Conservation (phyloP, 179 eudicot species). For the Drosera spatulata region DNA sequence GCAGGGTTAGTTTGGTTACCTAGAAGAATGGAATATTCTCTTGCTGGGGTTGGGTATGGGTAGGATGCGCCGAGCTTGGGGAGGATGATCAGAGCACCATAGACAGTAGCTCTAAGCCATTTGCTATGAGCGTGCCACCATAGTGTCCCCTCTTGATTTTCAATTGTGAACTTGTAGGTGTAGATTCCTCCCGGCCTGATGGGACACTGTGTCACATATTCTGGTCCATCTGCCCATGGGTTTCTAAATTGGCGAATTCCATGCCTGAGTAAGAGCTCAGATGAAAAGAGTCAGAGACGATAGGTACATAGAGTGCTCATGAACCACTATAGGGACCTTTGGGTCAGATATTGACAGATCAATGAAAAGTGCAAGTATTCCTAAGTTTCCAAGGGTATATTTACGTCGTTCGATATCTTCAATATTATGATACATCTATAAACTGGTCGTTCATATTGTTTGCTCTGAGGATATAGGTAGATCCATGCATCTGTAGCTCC, state of each 20-base stretch:
- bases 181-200: constrained; percentile 36
- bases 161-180: constrained; percentile 32
- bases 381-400: background rate
- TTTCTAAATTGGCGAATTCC: constrained; percentile 36
- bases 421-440: too few relatives aligned
- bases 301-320: background rate
- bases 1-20: constrained; percentile 11
- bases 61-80: constrained; percentile 27
- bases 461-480: background rate
- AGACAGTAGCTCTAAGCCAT: constrained; percentile 38
- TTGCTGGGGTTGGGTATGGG: constrained; percentile 33
- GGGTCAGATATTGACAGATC: background rate
- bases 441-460: background rate
- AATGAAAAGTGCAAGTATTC: background rate
- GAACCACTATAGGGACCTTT: background rate
- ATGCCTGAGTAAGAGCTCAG: constrained; percentile 13
- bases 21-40: constrained; percentile 27
- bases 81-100: constrained; percentile 30
- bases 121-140: constrained; percentile 48
- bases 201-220: constrained; percentile 38
- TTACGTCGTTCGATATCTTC: background rate
- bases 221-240: constrained; percentile 51
- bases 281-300: too few relatives aligned
- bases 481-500: background rate
- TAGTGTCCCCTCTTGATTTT: constrained; percentile 33